Evolutionary conservation across 306 rosid genomes (phyloP), one percentile per base, ranked within the genome.

Genomic region (Cucurbita moschata): DNA sequence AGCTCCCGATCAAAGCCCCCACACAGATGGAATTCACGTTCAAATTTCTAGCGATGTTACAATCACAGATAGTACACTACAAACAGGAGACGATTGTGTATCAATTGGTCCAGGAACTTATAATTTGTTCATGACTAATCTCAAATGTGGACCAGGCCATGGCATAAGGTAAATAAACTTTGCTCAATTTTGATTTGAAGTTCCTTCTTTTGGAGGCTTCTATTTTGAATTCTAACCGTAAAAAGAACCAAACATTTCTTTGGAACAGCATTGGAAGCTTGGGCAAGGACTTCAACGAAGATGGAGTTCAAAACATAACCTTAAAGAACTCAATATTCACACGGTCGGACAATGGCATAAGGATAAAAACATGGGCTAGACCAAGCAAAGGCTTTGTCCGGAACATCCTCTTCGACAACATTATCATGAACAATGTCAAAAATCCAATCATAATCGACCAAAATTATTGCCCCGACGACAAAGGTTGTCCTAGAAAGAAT

Each of bases 301-400:
- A 69, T 0, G 94, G 68, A 62, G 68, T 62, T 7, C 54, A 81
- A 74, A 80, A 88, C 71, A 86, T 88, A 55, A 88, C 86, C 21
- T 40, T 88, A 19, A 85, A 76, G 11, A 63, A 84, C 47, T 69
- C 89, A 6, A 66, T 81, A 4, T 88, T 90, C 59, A 76, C 52
- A 13, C 86, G 89, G 8, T 76, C 91, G 3, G 85, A 88, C 14
- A 90, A 90, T 68, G 96, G 96, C 5, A 76, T 90, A 15, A 57
- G 96, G 55, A 90, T 90, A 43, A 90, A 60, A 90, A 51, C 94
- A 53, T 90, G 96, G 96, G 96, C 86, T 9, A 76, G 96, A 74
- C 86, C 89, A 37, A 88, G 94, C 65, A 79, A 23, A 5, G 85
- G 85, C 9, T 76, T 72, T 74, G 91, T 80, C 0, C 77, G 50